Evolutionary conservation across 2,329 filamentous ascomycete genomes (phyloP).

Genomic region (Chaetoscypha palmicola): DNA sequence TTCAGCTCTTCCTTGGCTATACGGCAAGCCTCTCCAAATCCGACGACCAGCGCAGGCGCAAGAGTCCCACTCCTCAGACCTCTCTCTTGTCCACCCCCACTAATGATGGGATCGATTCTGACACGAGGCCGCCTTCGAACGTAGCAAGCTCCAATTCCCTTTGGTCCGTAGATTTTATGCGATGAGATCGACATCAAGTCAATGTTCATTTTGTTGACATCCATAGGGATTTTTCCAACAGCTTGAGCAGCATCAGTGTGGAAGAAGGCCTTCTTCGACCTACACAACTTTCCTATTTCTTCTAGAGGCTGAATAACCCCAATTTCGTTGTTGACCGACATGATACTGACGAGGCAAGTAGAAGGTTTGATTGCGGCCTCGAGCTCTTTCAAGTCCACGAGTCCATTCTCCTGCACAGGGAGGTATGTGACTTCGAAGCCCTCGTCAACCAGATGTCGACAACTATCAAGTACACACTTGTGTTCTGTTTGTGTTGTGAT

Average conservation of each 20-base stretch:
- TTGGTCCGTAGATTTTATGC: constrained; percentile 98
- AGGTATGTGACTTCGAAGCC: constrained; percentile 97
- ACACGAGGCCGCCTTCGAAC: constrained; percentile 88
- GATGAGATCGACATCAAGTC: constrained; percentile 98
- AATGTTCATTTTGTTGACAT: constrained; percentile 96
- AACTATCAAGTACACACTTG: constrained; percentile 97
- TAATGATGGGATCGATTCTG: constrained; percentile 92
- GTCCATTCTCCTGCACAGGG: constrained; percentile 78
- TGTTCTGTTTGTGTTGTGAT: constrained; percentile 97
- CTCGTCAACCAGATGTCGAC: constrained; percentile 91
- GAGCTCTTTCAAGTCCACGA: constrained; percentile 76
- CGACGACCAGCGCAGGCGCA: constrained; percentile 79
- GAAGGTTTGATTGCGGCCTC: constrained; percentile 86
- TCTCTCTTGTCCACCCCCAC: constrained; percentile 90
- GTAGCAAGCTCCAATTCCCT: constrained; percentile 94
- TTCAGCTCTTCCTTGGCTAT: constrained; percentile 84
- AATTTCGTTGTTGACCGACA: constrained; percentile 99
- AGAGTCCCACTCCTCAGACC: constrained; percentile 91
- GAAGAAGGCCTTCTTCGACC: constrained; percentile 92
- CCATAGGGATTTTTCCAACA: constrained; percentile 94
- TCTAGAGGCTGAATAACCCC: constrained; percentile 96
- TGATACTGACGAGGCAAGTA: constrained; percentile 88
- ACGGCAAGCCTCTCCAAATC: constrained; percentile 91
- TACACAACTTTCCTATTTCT: constrained; percentile 87
- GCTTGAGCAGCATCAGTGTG: constrained; percentile 95